These are phyloP conservation scores for Fusarium marasasianum DNA, from an alignment of 2,329 filamentous ascomycete species.

Conservation along the genomic window DNA sequence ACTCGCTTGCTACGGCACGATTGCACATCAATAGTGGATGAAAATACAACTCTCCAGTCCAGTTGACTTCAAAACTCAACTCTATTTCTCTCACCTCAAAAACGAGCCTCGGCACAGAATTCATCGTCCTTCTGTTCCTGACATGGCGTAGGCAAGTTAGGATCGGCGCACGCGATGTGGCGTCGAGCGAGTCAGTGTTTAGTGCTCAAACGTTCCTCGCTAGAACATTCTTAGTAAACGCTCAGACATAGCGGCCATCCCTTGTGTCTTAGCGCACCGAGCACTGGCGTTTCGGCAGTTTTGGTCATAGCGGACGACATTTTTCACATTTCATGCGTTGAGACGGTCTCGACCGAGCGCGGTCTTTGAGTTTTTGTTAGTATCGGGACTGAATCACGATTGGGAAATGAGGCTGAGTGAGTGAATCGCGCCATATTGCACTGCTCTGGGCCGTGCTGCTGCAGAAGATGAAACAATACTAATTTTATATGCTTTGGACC, in stretches of 20 bases:
- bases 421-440: neutral
- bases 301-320: neutral
- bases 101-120: neutral
- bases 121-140: neutral
- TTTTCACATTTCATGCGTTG: neutral
- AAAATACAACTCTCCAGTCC: neutral
- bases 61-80: neutral
- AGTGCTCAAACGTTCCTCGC: neutral
- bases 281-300: neutral
- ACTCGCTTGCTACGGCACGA: conserved; percentile 1
- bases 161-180: neutral
- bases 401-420: neutral
- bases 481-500: neutral
- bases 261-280: neutral
- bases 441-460: neutral
- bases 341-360: neutral
- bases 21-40: conserved; percentile 11
- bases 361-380: neutral
- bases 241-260: neutral
- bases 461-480: conserved; percentile 2
- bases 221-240: neutral
- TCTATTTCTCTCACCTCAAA: neutral
- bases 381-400: neutral
- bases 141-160: neutral
- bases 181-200: conserved; percentile 15